Evolutionary conservation across 1,284 basidiomycete species (phyloP).

Genomic region (Cryptococcus amylolentus): DNA sequence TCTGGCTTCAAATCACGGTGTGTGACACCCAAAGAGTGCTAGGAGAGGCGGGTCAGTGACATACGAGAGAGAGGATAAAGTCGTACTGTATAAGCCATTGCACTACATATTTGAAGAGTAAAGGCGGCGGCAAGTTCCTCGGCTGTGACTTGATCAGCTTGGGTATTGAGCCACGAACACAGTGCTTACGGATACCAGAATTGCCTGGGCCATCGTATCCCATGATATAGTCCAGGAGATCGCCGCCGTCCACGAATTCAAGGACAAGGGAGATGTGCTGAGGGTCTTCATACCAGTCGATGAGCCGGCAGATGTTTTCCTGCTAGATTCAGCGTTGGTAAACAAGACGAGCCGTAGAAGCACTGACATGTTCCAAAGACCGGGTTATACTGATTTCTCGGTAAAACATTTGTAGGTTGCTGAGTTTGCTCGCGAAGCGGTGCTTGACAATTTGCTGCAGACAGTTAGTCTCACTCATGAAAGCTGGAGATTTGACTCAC

Average conservation of each 20-base stretch:
- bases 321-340: slow-evolving; percentile 16
- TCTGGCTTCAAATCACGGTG: slow-evolving; percentile 93
- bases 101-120: slow-evolving; percentile 46
- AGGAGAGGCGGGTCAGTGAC: slow-evolving; percentile 8
- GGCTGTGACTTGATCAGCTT: slow-evolving; percentile 20
- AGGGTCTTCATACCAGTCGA: slow-evolving; percentile 70
- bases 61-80: neutral
- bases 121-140: slow-evolving; percentile 42
- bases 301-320: slow-evolving; percentile 73
- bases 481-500: slow-evolving; percentile 40
- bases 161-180: no score
- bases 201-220: slow-evolving; percentile 14
- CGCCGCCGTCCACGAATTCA: slow-evolving; percentile 73
- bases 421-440: slow-evolving; percentile 49
- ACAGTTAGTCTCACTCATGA: neutral
- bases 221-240: slow-evolving; percentile 78
- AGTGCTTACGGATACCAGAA: slow-evolving; percentile 55
- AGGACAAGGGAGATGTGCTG: slow-evolving; percentile 59
- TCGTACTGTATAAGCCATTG: slow-evolving; percentile 49
- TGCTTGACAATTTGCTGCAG: slow-evolving; percentile 46
- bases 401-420: slow-evolving; percentile 56
- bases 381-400: slow-evolving; percentile 79
- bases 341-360: neutral
- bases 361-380: slow-evolving; percentile 61
- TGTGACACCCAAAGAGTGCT: slow-evolving; percentile 55